Conservation (phyloP, 2,329 filamentous ascomycete species). For the Sporothrix euskadiensis region DNA sequence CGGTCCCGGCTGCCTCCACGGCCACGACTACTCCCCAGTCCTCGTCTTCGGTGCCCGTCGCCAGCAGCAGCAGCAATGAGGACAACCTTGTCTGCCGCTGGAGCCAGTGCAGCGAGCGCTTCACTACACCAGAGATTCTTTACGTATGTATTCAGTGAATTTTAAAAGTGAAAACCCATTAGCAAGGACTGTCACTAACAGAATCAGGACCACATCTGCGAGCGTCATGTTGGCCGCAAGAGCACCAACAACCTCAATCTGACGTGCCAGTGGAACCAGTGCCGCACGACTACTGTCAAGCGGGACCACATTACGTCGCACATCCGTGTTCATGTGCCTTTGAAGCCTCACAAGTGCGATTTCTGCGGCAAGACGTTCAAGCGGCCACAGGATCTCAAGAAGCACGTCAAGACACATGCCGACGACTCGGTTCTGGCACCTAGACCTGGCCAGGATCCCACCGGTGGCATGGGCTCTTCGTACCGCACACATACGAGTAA, state of each 20-base stretch:
- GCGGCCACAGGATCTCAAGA: slow-evolving; percentile 97
- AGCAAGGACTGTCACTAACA: slow-evolving; percentile 9
- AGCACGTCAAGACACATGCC: slow-evolving; percentile 98
- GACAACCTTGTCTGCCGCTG: slow-evolving; percentile 63
- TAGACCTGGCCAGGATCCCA: slow-evolving; percentile 53
- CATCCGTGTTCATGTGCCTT: slow-evolving; percentile 95
- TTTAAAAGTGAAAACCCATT: not conserved
- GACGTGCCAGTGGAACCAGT: slow-evolving; percentile 96
- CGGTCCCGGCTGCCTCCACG: slow-evolving; percentile 52
- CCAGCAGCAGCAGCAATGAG: slow-evolving; percentile 37
- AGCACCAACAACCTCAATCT: slow-evolving; percentile 98
- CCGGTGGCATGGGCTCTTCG: slow-evolving; percentile 49
- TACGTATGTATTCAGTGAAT: slow-evolving; percentile 49
- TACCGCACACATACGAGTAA: slow-evolving; percentile 58
- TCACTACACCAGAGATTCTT: slow-evolving; percentile 57
- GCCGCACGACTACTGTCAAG: slow-evolving; percentile 95
- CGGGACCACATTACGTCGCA: slow-evolving; percentile 99
- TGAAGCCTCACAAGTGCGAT: slow-evolving; percentile 99
- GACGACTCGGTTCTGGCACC: slow-evolving; percentile 78
- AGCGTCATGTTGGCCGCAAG: slow-evolving; percentile 97
- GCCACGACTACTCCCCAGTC: slow-evolving; percentile 42
- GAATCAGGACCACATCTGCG: slow-evolving; percentile 88
- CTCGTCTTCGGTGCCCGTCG: slow-evolving; percentile 22
- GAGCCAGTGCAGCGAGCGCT: slow-evolving; percentile 61
- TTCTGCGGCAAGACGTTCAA: slow-evolving; percentile 99